Percentiles rank a stretch among this genome's conserved stretches.
These are phyloP conservation scores for Candida pseudofarinosa DNA, from an alignment of 805 yeast species.

Conservation along the genomic window DNA sequence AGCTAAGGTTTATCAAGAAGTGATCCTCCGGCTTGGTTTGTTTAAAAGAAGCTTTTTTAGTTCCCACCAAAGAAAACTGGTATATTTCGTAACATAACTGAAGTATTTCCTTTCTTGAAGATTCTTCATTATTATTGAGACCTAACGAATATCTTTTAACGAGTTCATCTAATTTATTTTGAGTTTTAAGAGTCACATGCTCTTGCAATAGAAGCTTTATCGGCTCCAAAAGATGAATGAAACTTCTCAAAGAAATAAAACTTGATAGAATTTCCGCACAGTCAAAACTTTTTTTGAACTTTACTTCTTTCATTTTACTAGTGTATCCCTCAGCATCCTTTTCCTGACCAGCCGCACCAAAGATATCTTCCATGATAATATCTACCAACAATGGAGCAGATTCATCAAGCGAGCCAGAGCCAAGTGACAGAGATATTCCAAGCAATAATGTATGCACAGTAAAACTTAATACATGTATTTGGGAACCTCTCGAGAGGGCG, in stretches of 20 bases:
- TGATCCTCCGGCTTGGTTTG: constrained; percentile 42
- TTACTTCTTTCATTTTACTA: constrained; percentile 84
- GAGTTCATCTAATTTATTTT: constrained; percentile 73
- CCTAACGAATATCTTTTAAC: constrained; percentile 78
- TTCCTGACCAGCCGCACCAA: constrained; percentile 90
- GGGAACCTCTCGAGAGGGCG: constrained; percentile 86
- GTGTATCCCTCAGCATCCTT: constrained; percentile 92
- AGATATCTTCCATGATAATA: constrained; percentile 84
- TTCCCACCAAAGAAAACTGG: constrained; percentile 39
- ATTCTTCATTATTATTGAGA: constrained; percentile 62
- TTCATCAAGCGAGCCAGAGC: constrained; percentile 74
- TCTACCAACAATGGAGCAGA: constrained; percentile 57
- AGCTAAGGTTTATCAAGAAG: constrained; percentile 68
- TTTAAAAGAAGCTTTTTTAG: constrained; percentile 10
- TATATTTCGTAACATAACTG: constrained; percentile 72
- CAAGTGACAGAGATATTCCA: constrained; percentile 42
- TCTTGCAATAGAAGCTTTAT: constrained; percentile 59
- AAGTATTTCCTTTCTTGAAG: constrained; percentile 54
- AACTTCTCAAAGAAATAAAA: constrained; percentile 54
- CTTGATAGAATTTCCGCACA: constrained; percentile 75
- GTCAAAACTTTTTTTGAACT: constrained; percentile 82
- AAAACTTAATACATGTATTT: constrained; percentile 85
- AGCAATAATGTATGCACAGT: constrained; percentile 74
- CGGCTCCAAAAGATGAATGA: constrained; percentile 62
- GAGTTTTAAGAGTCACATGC: constrained; percentile 61